Evolutionary conservation across 495 filamentous ascomycete genomes (phyloP).

Genomic region (Chaetomium tenue): DNA sequence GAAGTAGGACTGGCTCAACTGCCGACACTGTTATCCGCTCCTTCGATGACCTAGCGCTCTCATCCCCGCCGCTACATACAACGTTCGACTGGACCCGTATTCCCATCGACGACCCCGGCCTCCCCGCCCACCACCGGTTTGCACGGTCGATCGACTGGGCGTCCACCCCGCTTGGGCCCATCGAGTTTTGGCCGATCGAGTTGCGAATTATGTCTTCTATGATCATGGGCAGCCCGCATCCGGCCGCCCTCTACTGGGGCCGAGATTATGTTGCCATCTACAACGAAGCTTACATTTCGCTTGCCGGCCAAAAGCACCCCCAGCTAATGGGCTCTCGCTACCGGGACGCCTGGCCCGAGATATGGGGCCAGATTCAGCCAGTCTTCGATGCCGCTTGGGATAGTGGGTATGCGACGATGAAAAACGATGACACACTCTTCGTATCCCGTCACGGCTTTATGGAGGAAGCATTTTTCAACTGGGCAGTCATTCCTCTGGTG

Average conservation of each 20-base stretch:
- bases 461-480: conserved; percentile 70
- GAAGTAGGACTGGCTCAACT: conserved; percentile 23
- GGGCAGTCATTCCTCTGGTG: conserved; percentile 66
- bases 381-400: conserved; percentile 57
- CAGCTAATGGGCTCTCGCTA: conserved; percentile 66
- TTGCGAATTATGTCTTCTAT: conserved; percentile 63
- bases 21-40: conserved; percentile 28
- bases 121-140: conserved; percentile 64
- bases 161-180: conserved; percentile 60
- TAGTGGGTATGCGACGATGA: conserved; percentile 68
- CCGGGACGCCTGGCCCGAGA: conserved; percentile 61
- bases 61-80: conserved; percentile 32
- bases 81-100: conserved; percentile 71
- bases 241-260: conserved; percentile 72
- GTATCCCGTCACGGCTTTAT: conserved; percentile 58
- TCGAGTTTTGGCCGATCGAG: conserved; percentile 62
- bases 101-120: conserved; percentile 51
- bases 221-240: conserved; percentile 71
- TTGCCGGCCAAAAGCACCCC: conserved; percentile 70
- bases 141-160: conserved; percentile 65
- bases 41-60: conserved; percentile 33
- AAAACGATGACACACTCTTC: conserved; percentile 68
- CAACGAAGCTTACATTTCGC: conserved; percentile 67
- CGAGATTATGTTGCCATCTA: conserved; percentile 64
- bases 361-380: conserved; percentile 62